phyloP scores from a whole-genome alignment of 176 grass and related monocot genomes.

The maize (Zea mays) region DNA sequence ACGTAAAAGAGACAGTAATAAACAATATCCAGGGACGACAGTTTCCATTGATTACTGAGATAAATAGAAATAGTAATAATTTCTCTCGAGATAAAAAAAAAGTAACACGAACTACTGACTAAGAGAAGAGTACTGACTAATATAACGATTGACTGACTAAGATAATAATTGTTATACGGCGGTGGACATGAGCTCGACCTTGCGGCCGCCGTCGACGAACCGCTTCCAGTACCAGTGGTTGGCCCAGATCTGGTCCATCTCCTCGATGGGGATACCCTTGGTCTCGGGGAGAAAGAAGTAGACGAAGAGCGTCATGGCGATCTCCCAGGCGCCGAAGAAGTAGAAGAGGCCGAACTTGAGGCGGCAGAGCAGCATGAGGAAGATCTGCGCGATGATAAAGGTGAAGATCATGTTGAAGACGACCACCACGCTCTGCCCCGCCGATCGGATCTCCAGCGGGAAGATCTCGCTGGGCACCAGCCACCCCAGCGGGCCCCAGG shows the following conservation, averaged over 20 bases:
- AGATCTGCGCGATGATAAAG: slow-evolving; percentile 48
- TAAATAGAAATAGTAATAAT: too few relatives aligned
- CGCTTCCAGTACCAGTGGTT: slow-evolving; percentile 46
- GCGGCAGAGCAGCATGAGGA: slow-evolving; percentile 64
- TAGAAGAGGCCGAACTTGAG: slow-evolving; percentile 73
- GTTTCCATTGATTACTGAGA: too few relatives aligned
- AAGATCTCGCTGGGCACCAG: slow-evolving; percentile 89
- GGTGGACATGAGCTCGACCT: background rate
- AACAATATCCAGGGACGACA: too few relatives aligned
- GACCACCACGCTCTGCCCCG: slow-evolving; percentile 63
- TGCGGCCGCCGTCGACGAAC: slow-evolving; percentile 4
- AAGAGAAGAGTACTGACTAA: too few relatives aligned
- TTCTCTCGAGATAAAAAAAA: too few relatives aligned
- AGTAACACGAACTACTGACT: too few relatives aligned
- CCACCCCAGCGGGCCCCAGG: slow-evolving; percentile 86
- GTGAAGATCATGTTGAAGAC: slow-evolving; percentile 55
- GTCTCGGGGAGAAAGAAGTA: slow-evolving; percentile 54
- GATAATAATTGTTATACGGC: background rate
- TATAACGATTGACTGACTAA: background rate
- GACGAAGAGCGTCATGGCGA: slow-evolving; percentile 44
- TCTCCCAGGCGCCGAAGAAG: slow-evolving; percentile 53
- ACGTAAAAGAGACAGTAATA: too few relatives aligned
- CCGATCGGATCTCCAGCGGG: slow-evolving; percentile 78
- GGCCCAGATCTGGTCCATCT: slow-evolving; percentile 41
- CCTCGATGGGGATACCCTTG: slow-evolving; percentile 52